Base-by-base conservation (phyloP, 75 land plant species). In the Isoetes taiwanensis region DNA sequence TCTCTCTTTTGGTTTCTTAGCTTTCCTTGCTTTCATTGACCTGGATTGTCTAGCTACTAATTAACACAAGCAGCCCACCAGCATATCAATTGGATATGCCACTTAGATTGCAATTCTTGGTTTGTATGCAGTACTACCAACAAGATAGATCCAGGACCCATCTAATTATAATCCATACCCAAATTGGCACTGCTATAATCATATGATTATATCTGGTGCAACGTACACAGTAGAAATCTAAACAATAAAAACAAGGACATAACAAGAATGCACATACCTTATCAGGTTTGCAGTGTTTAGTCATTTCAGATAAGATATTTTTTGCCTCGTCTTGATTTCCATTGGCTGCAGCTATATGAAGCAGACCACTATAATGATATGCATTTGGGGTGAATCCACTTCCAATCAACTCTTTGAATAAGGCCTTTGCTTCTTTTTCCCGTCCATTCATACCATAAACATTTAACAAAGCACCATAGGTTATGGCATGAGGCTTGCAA, bases 321-420 rank as follows among this genome's bases (percentile, higher is more conserved):
- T 88, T 85, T 37, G 95, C 95, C 43, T 85, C 64, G 46, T 41
- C 61, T 68, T 74, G 59, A 55, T 85, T 65, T 30, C 95, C 79
- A 59, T 67, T 71, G 1, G 53, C 33, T 10, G 95, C 77, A 59
- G 76, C 84, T 33, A 80, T 79, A 74, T 88, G 78, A n/a, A 88
- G 69, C 61, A 88, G 66, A 38, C 85, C 81, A 50, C 95, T 79
- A 61, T 85, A 88, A 52, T 88, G 95, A 34, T 67, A 84, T 4
- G 72, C 39, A 65, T 84, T 88, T 8, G 89, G 85, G 31, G 58
- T 25, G 52, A 62, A 58, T 24, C 85, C 78, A 48, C 77, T 76
- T 54, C 38, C 68, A 56, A 59, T 67, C 95, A 88, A 81, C 56
- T 74, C 68, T 56, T 76, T 53, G 59, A 88, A 84, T 32, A 55